phyloP scores from a whole-genome alignment of 495 filamentous ascomycete species.

The Annulohypoxylon nitens region DNA sequence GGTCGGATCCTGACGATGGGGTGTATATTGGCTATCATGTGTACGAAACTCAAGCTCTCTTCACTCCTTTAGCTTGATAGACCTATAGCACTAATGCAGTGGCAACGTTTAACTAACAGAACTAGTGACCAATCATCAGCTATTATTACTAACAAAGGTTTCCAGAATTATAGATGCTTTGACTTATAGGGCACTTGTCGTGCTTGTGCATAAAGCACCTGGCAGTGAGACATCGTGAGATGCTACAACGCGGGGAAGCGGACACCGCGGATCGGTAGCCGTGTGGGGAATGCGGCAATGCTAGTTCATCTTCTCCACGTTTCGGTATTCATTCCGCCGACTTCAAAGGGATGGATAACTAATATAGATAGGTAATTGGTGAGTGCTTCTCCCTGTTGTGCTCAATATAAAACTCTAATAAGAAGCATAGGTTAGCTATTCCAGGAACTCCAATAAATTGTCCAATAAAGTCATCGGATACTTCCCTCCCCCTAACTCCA shows the following conservation, averaged over 20 bases:
- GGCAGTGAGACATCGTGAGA: slow-evolving; percentile 6
- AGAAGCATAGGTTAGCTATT: background rate
- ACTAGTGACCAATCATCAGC: slow-evolving; percentile 8
- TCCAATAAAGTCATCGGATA: background rate
- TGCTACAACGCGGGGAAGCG: slow-evolving; percentile 24
- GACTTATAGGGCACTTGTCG: background rate
- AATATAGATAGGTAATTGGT: background rate
- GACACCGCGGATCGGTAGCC: slow-evolving; percentile 17
- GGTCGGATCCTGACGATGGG: background rate
- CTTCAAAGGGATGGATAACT: background rate
- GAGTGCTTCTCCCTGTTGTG: background rate
- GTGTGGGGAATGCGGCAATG: slow-evolving; percentile 38
- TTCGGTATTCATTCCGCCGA: slow-evolving; percentile 41
- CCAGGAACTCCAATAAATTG: background rate
- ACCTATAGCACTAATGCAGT: slow-evolving; percentile 17
- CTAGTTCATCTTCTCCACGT: slow-evolving; percentile 28
- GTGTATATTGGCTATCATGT: background rate
- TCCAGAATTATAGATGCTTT: background rate
- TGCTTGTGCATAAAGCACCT: background rate
- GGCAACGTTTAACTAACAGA: background rate
- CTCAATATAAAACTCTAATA: background rate
- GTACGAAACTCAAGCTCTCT: background rate
- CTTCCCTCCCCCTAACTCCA: background rate
- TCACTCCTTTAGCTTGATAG: slow-evolving; percentile 5
- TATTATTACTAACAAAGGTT: slow-evolving; percentile 6